Percentiles rank a stretch among this genome's conserved stretches.
phyloP scores from a whole-genome alignment of 495 filamentous ascomycete species.

The Annulohypoxylon moriforme region DNA sequence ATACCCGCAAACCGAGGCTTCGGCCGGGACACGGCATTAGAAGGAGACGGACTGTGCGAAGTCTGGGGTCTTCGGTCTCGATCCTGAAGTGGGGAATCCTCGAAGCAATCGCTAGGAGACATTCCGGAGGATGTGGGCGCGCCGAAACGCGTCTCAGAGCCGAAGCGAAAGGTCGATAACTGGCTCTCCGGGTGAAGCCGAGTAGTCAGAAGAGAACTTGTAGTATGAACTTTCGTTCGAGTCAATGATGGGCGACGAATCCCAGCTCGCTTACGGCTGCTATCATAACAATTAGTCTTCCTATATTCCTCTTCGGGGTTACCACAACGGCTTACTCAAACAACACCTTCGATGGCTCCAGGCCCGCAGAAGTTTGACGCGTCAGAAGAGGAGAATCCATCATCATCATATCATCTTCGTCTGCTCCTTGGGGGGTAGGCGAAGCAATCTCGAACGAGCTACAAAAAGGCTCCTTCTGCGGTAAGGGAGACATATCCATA shows the following conservation, averaged over 20 bases:
- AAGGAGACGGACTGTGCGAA: constrained; percentile 64
- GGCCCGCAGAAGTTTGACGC: constrained; percentile 58
- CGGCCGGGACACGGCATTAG: constrained; percentile 65
- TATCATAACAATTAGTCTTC: constrained; percentile 23
- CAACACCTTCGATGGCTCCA: constrained; percentile 63
- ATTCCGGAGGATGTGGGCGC: constrained; percentile 62
- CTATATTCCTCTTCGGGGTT: constrained; percentile 2
- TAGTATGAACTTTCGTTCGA: constrained; percentile 68
- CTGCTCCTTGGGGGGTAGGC: constrained; percentile 68
- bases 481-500: constrained; percentile 92
- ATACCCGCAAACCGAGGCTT: constrained; percentile 68
- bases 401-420: constrained; percentile 55
- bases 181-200: constrained; percentile 66
- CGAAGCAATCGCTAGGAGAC: constrained; percentile 82
- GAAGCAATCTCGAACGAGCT: constrained; percentile 72
- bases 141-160: constrained; percentile 61
- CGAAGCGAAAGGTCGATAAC: constrained; percentile 80
- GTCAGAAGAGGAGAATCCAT: constrained; percentile 62
- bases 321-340: constrained; percentile 58
- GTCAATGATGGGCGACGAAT: constrained; percentile 70
- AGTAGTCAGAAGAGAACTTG: constrained; percentile 59
- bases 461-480: constrained; percentile 82
- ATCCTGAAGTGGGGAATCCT: constrained; percentile 80
- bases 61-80: constrained; percentile 70
- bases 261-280: constrained; percentile 68